Evolutionary conservation across 805 yeast genomes (phyloP), one percentile per base, ranked within the genome.

Genomic region (Yarrowia sp.): DNA sequence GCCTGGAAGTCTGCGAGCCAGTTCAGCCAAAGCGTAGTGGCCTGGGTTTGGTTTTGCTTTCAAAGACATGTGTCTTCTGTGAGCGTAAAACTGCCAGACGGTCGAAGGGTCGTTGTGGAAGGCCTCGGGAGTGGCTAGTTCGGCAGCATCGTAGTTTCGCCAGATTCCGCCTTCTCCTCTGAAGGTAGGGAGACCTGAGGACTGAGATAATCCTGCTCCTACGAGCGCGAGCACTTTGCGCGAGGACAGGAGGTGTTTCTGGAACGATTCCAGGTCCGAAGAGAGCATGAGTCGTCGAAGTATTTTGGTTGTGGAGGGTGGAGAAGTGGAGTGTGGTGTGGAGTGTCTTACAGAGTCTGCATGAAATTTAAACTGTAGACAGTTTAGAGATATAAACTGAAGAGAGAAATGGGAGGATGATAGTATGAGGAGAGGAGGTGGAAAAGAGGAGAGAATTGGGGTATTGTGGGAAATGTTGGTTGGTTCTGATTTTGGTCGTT

Each of bases 121-220:
- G 5, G 96, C 97, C 71, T 91, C 97, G 0, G 96, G 96, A 0
- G 97, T 91, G 8, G 96, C 96, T 48, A 92, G 78, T 71, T 91
- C 97, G 49, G 89, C 86, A 69, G 92, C 85, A 62, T 87, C 87
- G 76, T 84, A 88, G 67, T 84, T 84, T 67, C 84, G 80, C 96
- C 97, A 91, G 30, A 87, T 76, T 0, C 95, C 93, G 59, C 86
- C 85, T 0, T 86, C 75, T 9, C 90, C 90, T 59, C 91, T 77
- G 71, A 86, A 88, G 0, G 93, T 87, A 4, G 89, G 84, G 16
- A 91, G 76, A 0, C 96, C 96, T 0, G 93, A 87, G 1, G 88
- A 78, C 0, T 85, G 92, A 3, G 92, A 86, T 12, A 91, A 79
- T 0, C 97, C 97, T 2, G 96, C 92, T 0, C 97, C 97, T 2